These are phyloP conservation scores for Ensete ventricosum DNA, from an alignment of 176 grass and related monocot genomes.

Conservation along the genomic window DNA sequence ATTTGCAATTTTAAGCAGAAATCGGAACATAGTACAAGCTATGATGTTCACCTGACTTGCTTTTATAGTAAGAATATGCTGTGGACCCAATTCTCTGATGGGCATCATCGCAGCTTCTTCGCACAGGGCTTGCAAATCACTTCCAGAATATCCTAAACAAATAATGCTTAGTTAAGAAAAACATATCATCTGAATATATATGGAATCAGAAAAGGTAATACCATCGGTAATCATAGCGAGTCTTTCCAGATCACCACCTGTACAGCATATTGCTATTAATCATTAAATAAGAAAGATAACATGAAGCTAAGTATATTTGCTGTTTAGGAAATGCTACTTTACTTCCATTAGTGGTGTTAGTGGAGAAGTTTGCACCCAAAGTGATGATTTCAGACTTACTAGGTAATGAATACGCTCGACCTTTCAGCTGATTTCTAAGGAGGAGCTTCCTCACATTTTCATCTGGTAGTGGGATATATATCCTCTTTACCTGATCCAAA, in stretches of 20 bases:
- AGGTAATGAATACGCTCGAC: slow-evolving; percentile 70
- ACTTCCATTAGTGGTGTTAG: too few species aligned
- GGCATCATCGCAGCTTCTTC: slow-evolving; percentile 99
- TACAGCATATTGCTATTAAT: slow-evolving; percentile 4
- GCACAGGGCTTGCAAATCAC: slow-evolving; percentile 83
- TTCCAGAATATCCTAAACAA: slow-evolving; percentile 82
- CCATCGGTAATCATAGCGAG: slow-evolving; percentile 76
- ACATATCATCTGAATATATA: slow-evolving; percentile 10
- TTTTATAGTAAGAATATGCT: slow-evolving; percentile 78
- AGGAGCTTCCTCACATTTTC: slow-evolving; percentile 59
- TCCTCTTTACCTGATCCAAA: slow-evolving; percentile 73
- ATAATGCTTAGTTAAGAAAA: slow-evolving; percentile 15
- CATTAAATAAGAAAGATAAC: neutral
- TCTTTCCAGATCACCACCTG: slow-evolving; percentile 71
- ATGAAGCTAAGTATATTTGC: too few species aligned
- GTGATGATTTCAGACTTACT: slow-evolving; percentile 37
- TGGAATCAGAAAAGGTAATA: slow-evolving; percentile 26
- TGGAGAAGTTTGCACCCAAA: neutral
- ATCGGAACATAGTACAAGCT: neutral
- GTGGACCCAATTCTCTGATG: slow-evolving; percentile 79
- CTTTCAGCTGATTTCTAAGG: slow-evolving; percentile 91
- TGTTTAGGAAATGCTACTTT: too few species aligned
- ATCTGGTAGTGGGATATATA: slow-evolving; percentile 92
- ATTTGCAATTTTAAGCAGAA: neutral
- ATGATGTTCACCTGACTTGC: slow-evolving; percentile 61